A percentile compares a stretch with the other conserved stretches of the same genome.
phyloP scores from a whole-genome alignment of 2,329 filamentous ascomycete species.

The Ophiostoma pallidulum region DNA sequence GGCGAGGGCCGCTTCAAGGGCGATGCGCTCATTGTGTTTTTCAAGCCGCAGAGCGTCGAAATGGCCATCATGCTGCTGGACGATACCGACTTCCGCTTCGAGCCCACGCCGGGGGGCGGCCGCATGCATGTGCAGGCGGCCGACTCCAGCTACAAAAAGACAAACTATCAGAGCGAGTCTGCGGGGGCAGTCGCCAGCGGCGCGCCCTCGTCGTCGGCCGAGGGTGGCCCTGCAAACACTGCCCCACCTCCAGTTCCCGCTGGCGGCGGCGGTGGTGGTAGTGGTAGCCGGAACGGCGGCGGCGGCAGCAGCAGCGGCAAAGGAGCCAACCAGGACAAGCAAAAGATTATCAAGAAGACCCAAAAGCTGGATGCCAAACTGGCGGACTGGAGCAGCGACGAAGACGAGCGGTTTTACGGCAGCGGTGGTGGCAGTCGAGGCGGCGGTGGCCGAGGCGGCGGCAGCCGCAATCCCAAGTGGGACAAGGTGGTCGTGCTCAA shows the following conservation, averaged over 20 bases:
- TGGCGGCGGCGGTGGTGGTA: not conserved
- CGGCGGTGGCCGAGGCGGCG: slow-evolving; percentile 22
- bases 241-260: not conserved
- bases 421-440: slow-evolving; percentile 5
- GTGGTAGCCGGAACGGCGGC: slow-evolving; percentile 14
- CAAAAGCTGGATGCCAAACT: slow-evolving; percentile 87
- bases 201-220: slow-evolving; percentile 7
- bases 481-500: slow-evolving; percentile 81
- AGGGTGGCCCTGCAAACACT: not conserved
- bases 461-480: slow-evolving; percentile 36
- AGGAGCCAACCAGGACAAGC: slow-evolving; percentile 57
- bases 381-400: slow-evolving; percentile 91
- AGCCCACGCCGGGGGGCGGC: slow-evolving; percentile 29
- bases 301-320: too few species aligned
- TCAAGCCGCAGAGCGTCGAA: slow-evolving; percentile 85
- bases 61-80: slow-evolving; percentile 75
- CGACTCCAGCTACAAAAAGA: slow-evolving; percentile 86
- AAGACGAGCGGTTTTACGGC: slow-evolving; percentile 37
- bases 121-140: slow-evolving; percentile 76
- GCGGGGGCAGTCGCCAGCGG: slow-evolving; percentile 12
- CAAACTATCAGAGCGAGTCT: slow-evolving; percentile 50
- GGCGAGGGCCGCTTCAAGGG: slow-evolving; percentile 81
- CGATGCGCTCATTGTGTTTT: slow-evolving; percentile 87
- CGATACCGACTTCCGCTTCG: slow-evolving; percentile 69
- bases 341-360: slow-evolving; percentile 84